These are phyloP conservation scores for Gonium pectorale DNA, from an alignment of 139 green algal species.

Conservation along the genomic window DNA sequence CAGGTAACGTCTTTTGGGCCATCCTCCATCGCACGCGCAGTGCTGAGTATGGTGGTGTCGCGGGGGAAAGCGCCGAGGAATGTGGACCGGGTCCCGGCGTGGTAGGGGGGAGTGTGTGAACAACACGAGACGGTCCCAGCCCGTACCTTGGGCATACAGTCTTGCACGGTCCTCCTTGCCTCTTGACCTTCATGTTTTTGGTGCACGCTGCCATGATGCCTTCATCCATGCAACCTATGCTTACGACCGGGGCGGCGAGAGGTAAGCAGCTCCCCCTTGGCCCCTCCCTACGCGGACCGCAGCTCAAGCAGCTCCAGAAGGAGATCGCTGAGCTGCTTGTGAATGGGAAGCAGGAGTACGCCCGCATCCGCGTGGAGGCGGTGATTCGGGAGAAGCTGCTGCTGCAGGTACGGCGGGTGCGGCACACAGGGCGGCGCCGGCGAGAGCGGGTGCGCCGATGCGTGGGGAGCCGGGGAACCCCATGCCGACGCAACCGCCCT, in stretches of 20 bases:
- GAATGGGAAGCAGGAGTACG: conserved; percentile 80
- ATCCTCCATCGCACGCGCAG: not conserved
- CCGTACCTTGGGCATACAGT: too few species aligned
- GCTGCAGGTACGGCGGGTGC: conserved; percentile 57
- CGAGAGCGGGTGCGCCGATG: too few species aligned
- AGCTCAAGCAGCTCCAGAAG: conserved; percentile 75
- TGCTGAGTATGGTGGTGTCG: too few species aligned
- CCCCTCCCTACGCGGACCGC: not conserved
- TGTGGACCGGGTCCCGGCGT: not conserved
- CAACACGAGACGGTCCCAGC: too few species aligned
- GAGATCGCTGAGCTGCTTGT: conserved; percentile 85
- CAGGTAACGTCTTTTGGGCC: conserved; percentile 28
- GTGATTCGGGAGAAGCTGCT: conserved; percentile 85
- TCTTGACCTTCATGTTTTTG: too few species aligned
- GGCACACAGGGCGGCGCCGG: too few species aligned
- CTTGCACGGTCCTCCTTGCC: too few species aligned
- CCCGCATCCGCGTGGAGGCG: conserved; percentile 89
- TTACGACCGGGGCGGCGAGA: not conserved
- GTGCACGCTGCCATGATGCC: too few species aligned
- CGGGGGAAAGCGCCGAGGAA: not conserved
- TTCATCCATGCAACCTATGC: too few species aligned
- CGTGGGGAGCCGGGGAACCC: too few species aligned
- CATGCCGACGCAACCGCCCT: too few species aligned
- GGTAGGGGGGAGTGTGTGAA: not conserved
- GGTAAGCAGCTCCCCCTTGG: not conserved